Conservation (phyloP, 768 basidiomycete genomes). For the Leccinum subtestaceum region DNA sequence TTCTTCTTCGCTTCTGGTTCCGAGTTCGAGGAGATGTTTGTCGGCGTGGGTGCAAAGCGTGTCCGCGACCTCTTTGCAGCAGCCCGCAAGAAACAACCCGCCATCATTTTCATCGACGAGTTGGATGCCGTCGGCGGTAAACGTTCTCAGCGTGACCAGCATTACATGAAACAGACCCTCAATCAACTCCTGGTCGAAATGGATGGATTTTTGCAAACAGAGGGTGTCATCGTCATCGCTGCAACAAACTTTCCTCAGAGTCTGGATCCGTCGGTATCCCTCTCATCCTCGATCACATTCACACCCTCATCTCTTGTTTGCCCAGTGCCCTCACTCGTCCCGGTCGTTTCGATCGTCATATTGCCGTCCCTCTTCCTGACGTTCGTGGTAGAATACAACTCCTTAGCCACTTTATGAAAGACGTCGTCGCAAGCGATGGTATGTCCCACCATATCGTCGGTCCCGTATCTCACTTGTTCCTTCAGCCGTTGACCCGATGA, state of each 20-base stretch:
- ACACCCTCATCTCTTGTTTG: slow-evolving; percentile 13
- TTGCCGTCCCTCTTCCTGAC: slow-evolving; percentile 93
- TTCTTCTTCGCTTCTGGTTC: slow-evolving; percentile 97
- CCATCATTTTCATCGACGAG: slow-evolving; percentile 98
- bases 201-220: slow-evolving; percentile 92
- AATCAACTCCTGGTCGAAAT: slow-evolving; percentile 97
- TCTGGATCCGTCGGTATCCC: slow-evolving; percentile 71
- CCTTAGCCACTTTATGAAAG: slow-evolving; percentile 85
- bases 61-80: slow-evolving; percentile 93
- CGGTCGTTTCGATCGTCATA: slow-evolving; percentile 92
- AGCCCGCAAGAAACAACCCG: slow-evolving; percentile 90
- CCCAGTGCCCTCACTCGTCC: slow-evolving; percentile 89
- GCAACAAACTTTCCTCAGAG: slow-evolving; percentile 98
- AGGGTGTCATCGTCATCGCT: slow-evolving; percentile 94
- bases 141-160: slow-evolving; percentile 78
- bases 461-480: neutral
- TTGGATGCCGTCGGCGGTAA: slow-evolving; percentile 92
- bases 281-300: slow-evolving; percentile 1
- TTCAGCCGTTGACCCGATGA: slow-evolving; percentile 78
- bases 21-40: slow-evolving; percentile 98
- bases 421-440: slow-evolving; percentile 64
- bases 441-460: slow-evolving; percentile 12
- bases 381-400: slow-evolving; percentile 93
- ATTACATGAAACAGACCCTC: slow-evolving; percentile 90
- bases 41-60: slow-evolving; percentile 91